Conservation (phyloP, 192 early-diverging fungal species). For the Glomus cerebriforme region DNA sequence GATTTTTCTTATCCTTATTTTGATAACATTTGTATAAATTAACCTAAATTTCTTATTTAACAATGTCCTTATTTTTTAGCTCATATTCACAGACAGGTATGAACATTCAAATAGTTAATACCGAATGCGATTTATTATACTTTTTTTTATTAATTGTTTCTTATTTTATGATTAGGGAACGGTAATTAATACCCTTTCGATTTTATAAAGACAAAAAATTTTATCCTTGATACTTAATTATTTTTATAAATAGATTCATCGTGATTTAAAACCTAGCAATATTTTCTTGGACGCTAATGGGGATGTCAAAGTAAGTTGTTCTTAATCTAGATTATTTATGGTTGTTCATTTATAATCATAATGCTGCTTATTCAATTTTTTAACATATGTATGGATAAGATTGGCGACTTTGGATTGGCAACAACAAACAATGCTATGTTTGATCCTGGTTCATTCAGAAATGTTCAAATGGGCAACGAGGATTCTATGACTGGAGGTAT, state of each 20-base stretch:
- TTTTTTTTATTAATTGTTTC: neutral
- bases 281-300: slow-evolving; percentile 72
- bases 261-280: slow-evolving; percentile 90
- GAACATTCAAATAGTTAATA: neutral
- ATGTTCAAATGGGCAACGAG: slow-evolving; percentile 44
- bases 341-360: neutral
- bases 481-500: slow-evolving; percentile 67
- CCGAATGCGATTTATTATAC: neutral
- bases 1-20: neutral
- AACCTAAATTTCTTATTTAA: neutral
- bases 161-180: neutral
- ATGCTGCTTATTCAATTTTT: neutral
- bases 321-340: neutral
- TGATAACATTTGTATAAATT: neutral
- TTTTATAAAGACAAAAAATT: no score
- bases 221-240: neutral
- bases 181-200: neutral
- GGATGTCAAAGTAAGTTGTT: slow-evolving; percentile 47
- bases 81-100: slow-evolving; percentile 6
- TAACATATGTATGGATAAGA: neutral
- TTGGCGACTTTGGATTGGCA: slow-evolving; percentile 80
- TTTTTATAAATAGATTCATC: slow-evolving; percentile 59
- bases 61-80: neutral
- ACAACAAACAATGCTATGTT: slow-evolving; percentile 48
- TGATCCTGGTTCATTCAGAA: slow-evolving; percentile 36